Evolutionary conservation across 2,329 filamentous ascomycete genomes (phyloP), one percentile per base, ranked within the genome.

Genomic region (Tolypocladium album): DNA sequence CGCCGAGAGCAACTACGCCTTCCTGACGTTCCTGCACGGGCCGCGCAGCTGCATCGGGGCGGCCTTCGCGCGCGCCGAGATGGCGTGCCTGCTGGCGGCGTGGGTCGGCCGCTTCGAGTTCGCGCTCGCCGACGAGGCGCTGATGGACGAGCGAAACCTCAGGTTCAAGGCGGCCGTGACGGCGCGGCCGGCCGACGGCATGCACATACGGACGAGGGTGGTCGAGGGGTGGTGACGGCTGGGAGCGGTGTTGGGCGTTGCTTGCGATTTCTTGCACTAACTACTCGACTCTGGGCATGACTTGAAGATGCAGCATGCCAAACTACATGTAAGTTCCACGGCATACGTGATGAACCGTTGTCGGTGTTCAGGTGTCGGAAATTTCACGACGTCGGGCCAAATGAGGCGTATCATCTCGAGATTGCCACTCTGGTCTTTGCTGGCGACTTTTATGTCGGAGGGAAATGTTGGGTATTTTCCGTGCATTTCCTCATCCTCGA

Each of bases 31-130:
- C 74, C 72, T 96, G 61, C 90, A 96, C 70, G 92, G 92, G 0
- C 91, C 92, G 2, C 78, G 92, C 58, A 89, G 87, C 68, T 96
- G 92, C 70, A 96, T 96, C 66, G 92, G 92, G 0, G 82, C 87
- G 72, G 79, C 79, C 2, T 96, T 96, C 74, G 89, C 92, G 0
- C 88, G 85, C 70, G 85, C 88, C 0, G 93, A 97, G 77, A 89
- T 96, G 73, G 90, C 90, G 11, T 93, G 88, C 69, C 75, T 97
- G 63, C 70, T 97, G 55, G 92, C 91, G 27, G 81, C 84, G 11
- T 85, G 89, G 80, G 81, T 93, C 4, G 91, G 91, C 1, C 80
- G 83, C 43, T 96, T 95, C 72, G 81, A 86, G 68, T 85, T 87
- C 70, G 75, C 75, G 65, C 69, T 87, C 59, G 71, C 72, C 62